Evolutionary conservation across 2,329 filamentous ascomycete genomes (phyloP).

Genomic region (Stagonosporopsis rhizophila): DNA sequence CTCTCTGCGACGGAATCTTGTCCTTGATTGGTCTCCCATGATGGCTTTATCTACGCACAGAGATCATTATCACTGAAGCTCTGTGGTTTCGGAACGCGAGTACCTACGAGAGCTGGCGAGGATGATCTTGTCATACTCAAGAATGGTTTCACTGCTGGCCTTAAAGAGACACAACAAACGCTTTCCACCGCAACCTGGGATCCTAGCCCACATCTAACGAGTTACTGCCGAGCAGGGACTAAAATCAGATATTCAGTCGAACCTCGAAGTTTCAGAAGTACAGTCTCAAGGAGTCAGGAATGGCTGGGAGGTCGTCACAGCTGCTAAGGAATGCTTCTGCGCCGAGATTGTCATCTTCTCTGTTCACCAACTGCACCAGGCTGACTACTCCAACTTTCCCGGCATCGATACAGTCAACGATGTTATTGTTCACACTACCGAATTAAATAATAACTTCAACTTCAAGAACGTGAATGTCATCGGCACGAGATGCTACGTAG

Average conservation of each 20-base stretch:
- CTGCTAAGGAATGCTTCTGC: not conserved
- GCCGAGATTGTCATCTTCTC: constrained; percentile 1
- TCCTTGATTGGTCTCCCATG: no score
- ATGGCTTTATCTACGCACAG: not conserved
- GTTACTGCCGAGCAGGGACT: not conserved
- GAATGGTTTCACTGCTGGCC: constrained; percentile 27
- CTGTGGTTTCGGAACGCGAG: constrained; percentile 1
- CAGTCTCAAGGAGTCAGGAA: not conserved
- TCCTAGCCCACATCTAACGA: not conserved
- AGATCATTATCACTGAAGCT: not conserved
- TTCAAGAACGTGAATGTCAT: not conserved
- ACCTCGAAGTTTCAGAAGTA: not conserved
- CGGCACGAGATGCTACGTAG: constrained; percentile 2
- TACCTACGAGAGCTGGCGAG: not conserved
- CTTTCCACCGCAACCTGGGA: not conserved
- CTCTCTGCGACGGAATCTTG: no score
- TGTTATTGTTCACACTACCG: not conserved
- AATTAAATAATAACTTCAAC: not conserved
- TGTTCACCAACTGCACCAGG: not conserved
- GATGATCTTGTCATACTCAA: constrained; percentile 2
- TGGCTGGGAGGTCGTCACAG: not conserved
- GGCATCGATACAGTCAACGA: not conserved
- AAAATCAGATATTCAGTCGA: not conserved
- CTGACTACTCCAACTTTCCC: not conserved
- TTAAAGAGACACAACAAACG: constrained; percentile 24